Percentiles rank a stretch among this genome's conserved stretches.
phyloP scores from a whole-genome alignment of 2,329 filamentous ascomycete genomes.

The Aspergillus ruber region DNA sequence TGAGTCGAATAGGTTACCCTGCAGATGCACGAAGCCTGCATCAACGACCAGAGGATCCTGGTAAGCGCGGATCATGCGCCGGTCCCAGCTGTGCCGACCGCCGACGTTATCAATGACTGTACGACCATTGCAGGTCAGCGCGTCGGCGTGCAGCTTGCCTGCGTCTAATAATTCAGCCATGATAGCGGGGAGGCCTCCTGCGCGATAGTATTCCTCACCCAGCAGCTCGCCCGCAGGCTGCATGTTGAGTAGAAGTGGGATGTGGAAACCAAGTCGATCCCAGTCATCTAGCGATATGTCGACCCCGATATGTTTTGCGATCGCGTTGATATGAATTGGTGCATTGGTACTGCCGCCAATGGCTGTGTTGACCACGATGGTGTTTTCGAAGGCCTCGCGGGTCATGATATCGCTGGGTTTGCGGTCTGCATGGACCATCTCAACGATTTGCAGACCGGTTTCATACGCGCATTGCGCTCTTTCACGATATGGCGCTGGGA shows the following conservation, averaged over 20 bases:
- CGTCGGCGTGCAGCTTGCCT: slow-evolving; percentile 40
- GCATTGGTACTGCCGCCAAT: slow-evolving; percentile 54
- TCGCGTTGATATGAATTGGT: slow-evolving; percentile 50
- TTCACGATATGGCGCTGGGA: slow-evolving; percentile 47
- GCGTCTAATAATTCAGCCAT: slow-evolving; percentile 49
- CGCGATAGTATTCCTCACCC: slow-evolving; percentile 50
- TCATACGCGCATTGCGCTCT: slow-evolving; percentile 44
- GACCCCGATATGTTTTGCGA: slow-evolving; percentile 50
- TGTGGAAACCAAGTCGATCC: slow-evolving; percentile 45
- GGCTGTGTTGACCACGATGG: slow-evolving; percentile 49
- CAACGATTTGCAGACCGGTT: slow-evolving; percentile 45
- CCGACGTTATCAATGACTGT: slow-evolving; percentile 40
- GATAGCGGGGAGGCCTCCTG: slow-evolving; percentile 48
- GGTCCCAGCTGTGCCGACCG: slow-evolving; percentile 46
- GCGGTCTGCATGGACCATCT: slow-evolving; percentile 44
- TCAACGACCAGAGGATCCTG: slow-evolving; percentile 42
- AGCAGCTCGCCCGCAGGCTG: slow-evolving; percentile 50
- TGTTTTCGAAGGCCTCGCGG: slow-evolving; percentile 51
- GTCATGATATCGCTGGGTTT: slow-evolving; percentile 53
- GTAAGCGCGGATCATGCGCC: slow-evolving; percentile 42
- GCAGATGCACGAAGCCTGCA: slow-evolving; percentile 48
- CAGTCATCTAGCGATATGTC: slow-evolving; percentile 48
- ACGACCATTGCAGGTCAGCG: slow-evolving; percentile 43
- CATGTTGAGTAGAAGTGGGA: slow-evolving; percentile 51
- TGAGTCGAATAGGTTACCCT: slow-evolving; percentile 45